phyloP scores from a whole-genome alignment of 2,329 filamentous ascomycete genomes.

The Endothia cerciana region DNA sequence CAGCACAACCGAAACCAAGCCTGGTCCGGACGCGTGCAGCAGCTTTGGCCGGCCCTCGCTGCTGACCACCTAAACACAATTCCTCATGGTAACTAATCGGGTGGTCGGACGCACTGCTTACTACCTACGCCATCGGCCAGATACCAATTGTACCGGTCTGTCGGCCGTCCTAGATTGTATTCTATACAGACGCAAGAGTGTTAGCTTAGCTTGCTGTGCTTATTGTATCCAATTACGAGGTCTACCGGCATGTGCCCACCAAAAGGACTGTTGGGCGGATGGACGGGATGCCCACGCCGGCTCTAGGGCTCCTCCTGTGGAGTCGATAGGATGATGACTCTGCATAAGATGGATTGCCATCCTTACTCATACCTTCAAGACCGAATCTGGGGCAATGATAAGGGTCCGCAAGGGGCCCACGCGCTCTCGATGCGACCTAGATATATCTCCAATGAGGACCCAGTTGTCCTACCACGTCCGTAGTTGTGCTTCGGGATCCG shows the following conservation, averaged over 20 bases:
- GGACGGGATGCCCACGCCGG: neutral
- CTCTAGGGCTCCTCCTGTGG: neutral
- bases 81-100: neutral
- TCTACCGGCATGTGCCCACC: neutral
- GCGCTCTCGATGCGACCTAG: neutral
- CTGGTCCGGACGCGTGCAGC: neutral
- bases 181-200: neutral
- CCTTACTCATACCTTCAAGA: neutral
- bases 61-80: neutral
- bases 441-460: neutral
- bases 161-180: neutral
- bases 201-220: neutral
- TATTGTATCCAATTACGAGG: neutral
- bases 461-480: neutral
- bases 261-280: neutral
- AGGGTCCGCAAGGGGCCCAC: neutral
- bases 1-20: neutral
- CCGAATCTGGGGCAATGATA: neutral
- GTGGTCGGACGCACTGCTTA: neutral
- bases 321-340: neutral
- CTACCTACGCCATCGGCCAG: neutral
- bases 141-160: neutral
- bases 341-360: conserved; percentile 1
- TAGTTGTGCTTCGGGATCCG: neutral
- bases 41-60: neutral